Evolutionary conservation across 1,139 yeast genomes (phyloP).

Genomic region (Magnusiomyces sp.): DNA sequence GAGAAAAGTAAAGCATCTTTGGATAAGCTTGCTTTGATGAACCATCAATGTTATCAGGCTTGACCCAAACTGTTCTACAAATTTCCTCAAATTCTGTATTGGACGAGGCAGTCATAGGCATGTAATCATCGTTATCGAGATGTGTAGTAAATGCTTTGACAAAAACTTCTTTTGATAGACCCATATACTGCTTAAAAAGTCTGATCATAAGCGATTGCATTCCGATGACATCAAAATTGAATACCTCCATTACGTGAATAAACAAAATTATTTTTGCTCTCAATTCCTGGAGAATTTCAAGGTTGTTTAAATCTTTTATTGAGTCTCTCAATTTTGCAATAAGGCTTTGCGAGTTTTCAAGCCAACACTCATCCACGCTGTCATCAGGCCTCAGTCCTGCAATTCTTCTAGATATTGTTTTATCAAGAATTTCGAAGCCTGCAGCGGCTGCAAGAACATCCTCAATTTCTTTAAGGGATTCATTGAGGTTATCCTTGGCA

Average conservation of each 20-base stretch:
- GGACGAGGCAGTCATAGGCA: constrained; percentile 70
- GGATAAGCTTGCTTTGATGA: constrained; percentile 42
- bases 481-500: background rate
- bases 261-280: constrained; percentile 63
- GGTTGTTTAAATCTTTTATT: constrained; percentile 23
- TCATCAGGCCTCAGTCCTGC: constrained; percentile 34
- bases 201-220: constrained; percentile 55
- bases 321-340: constrained; percentile 24
- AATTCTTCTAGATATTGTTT: constrained; percentile 50
- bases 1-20: constrained; percentile 77
- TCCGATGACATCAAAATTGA: constrained; percentile 51
- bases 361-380: constrained; percentile 72
- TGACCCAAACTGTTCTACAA: constrained; percentile 62
- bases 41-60: constrained; percentile 33
- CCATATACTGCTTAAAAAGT: constrained; percentile 54
- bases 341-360: constrained; percentile 41
- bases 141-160: constrained; percentile 51
- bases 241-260: constrained; percentile 68
- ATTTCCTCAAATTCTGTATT: constrained; percentile 53
- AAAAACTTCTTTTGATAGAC: constrained; percentile 48
- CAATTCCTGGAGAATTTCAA: constrained; percentile 37
- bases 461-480: constrained; percentile 20
- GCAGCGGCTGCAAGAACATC: constrained; percentile 45
- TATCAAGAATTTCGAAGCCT: constrained; percentile 74
- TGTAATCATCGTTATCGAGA: constrained; percentile 74